Percentiles rank a stretch among this genome's conserved stretches.
These are phyloP conservation scores for Phlyctochytrium planicorne DNA, from an alignment of 192 early-diverging fungal genomes.

Conservation along the genomic window DNA sequence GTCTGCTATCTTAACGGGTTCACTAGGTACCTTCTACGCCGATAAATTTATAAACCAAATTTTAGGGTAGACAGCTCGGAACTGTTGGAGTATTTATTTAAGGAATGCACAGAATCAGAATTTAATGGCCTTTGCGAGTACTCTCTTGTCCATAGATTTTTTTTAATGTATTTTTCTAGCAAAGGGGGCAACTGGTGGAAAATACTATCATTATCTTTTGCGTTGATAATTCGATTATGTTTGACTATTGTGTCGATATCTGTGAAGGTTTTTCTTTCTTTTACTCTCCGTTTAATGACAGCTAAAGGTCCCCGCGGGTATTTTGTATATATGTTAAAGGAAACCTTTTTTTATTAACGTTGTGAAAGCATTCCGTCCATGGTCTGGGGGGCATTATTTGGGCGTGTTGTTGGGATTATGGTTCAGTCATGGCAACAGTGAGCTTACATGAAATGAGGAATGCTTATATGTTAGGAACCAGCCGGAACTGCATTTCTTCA, in stretches of 20 bases:
- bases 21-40: slow-evolving; percentile 55
- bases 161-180: slow-evolving; percentile 16
- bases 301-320: slow-evolving; percentile 44
- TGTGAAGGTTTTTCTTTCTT: slow-evolving; percentile 26
- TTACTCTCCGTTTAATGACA: neutral
- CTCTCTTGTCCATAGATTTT: slow-evolving; percentile 3
- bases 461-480: slow-evolving; percentile 13
- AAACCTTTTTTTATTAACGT: neutral
- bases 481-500: slow-evolving; percentile 36
- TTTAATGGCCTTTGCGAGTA: slow-evolving; percentile 43
- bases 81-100: slow-evolving; percentile 83
- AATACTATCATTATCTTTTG: slow-evolving; percentile 25
- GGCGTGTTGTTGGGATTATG: slow-evolving; percentile 83
- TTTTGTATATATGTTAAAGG: slow-evolving; percentile 29
- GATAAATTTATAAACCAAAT: neutral
- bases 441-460: neutral
- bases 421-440: slow-evolving; percentile 72
- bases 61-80: slow-evolving; percentile 81
- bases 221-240: slow-evolving; percentile 25
- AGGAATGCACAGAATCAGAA: slow-evolving; percentile 70
- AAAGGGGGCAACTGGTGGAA: slow-evolving; percentile 3
- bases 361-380: slow-evolving; percentile 46
- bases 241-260: slow-evolving; percentile 45
- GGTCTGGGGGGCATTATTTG: slow-evolving; percentile 76
- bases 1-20: slow-evolving; percentile 80